A percentile compares a stretch with the other conserved stretches of the same genome.
phyloP scores from a whole-genome alignment of 2,329 filamentous ascomycete genomes.

The Alternaria consortialis region DNA sequence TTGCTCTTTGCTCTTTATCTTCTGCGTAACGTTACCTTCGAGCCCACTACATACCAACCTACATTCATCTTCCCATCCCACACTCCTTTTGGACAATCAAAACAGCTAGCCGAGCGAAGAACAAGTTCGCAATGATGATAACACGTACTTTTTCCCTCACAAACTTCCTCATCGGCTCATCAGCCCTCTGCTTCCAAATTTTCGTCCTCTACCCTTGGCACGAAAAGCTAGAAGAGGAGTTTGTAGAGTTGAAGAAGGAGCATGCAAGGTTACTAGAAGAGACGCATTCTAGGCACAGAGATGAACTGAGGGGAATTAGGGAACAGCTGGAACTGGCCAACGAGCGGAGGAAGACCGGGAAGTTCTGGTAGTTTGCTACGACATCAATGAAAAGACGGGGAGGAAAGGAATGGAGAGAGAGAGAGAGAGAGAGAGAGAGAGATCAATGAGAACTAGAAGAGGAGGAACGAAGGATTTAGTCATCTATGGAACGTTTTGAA shows the following conservation, averaged over 20 bases:
- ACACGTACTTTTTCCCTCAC: conserved; percentile 66
- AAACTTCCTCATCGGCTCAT: conserved; percentile 72
- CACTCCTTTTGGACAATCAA: neutral
- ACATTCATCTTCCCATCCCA: neutral
- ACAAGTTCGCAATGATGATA: conserved; percentile 52
- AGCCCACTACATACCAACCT: neutral
- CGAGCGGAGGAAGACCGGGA: conserved; percentile 16
- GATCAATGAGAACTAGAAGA: neutral
- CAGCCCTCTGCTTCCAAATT: conserved; percentile 72
- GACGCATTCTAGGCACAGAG: conserved; percentile 27
- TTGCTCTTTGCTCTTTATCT: neutral
- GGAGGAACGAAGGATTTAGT: neutral
- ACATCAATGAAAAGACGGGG: neutral
- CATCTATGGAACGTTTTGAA: neutral
- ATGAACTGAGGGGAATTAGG: conserved; percentile 32
- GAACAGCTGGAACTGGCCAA: conserved; percentile 33
- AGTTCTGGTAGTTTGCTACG: conserved; percentile 11
- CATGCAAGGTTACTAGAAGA: conserved; percentile 53
- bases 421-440: neutral
- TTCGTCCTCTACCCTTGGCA: conserved; percentile 77
- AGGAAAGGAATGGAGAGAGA: neutral
- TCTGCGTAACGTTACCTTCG: neutral
- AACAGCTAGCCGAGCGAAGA: too few species aligned
- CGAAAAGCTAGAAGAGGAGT: conserved; percentile 69
- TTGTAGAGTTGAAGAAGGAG: conserved; percentile 67